phyloP scores from a whole-genome alignment of 768 basidiomycete species.

The Saitozyma podzolica region DNA sequence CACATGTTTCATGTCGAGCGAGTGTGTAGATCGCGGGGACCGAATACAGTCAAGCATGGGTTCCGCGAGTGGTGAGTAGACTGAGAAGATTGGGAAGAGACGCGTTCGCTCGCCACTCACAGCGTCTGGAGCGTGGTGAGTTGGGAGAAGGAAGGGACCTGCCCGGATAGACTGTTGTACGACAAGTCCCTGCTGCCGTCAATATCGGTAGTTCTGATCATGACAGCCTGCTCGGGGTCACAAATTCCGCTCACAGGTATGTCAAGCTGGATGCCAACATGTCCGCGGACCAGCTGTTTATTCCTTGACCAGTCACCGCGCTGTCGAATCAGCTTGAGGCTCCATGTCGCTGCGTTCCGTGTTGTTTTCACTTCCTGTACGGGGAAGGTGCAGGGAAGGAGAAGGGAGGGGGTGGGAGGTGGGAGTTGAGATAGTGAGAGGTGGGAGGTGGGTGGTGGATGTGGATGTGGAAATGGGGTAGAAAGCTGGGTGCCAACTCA shows the following conservation, averaged over 20 bases:
- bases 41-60: neutral
- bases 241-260: slow-evolving; percentile 40
- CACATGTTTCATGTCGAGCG: no score
- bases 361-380: neutral
- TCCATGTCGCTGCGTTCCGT: no score
- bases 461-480: no score
- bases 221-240: neutral
- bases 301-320: slow-evolving; percentile 47
- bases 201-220: slow-evolving; percentile 1
- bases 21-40: neutral
- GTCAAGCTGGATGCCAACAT: slow-evolving; percentile 39
- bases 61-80: neutral
- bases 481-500: slow-evolving; percentile 12
- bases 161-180: slow-evolving; percentile 44
- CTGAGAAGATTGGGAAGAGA: neutral
- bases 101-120: slow-evolving; percentile 18
- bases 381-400: neutral
- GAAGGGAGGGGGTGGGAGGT: no score
- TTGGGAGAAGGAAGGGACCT: slow-evolving; percentile 32
- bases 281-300: slow-evolving; percentile 30
- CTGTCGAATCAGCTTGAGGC: slow-evolving; percentile 22
- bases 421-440: no score
- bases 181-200: slow-evolving; percentile 46
- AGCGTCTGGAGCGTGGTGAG: slow-evolving; percentile 41
- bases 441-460: neutral